Conservation (phyloP, 768 basidiomycete species). For the Trametes cubensis region DNA sequence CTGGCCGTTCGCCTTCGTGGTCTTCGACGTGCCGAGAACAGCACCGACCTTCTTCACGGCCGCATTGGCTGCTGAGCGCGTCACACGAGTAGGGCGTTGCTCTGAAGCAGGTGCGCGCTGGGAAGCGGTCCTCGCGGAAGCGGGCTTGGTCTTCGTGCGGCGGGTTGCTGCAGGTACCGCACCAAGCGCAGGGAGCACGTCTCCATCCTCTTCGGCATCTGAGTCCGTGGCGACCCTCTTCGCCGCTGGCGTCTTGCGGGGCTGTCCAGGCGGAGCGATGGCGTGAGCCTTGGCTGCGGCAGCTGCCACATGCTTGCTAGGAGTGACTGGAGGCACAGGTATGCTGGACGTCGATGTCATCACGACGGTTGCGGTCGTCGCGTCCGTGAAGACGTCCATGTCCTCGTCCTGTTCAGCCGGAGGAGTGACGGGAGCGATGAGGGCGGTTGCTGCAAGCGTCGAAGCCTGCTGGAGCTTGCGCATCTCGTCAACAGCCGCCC, state of each 20-base stretch:
- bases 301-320: slow-evolving; percentile 71
- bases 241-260: slow-evolving; percentile 82
- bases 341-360: slow-evolving; percentile 27
- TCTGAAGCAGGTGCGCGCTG: slow-evolving; percentile 65
- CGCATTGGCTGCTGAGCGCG: slow-evolving; percentile 66
- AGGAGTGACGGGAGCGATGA: slow-evolving; percentile 78
- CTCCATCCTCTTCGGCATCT: slow-evolving; percentile 59
- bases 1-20: slow-evolving; percentile 34
- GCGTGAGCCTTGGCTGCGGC: slow-evolving; percentile 71
- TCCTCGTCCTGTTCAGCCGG: slow-evolving; percentile 78
- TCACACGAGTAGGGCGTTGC: slow-evolving; percentile 72
- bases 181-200: slow-evolving; percentile 66
- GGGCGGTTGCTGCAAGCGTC: slow-evolving; percentile 41
- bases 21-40: slow-evolving; percentile 28
- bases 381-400: slow-evolving; percentile 39
- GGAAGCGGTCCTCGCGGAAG: slow-evolving; percentile 36
- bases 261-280: slow-evolving; percentile 80
- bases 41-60: slow-evolving; percentile 31
- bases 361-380: slow-evolving; percentile 38
- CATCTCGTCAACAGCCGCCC: slow-evolving; percentile 86
- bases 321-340: slow-evolving; percentile 74
- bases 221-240: slow-evolving; percentile 73
- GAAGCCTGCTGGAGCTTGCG: slow-evolving; percentile 50
- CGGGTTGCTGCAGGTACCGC: slow-evolving; percentile 45
- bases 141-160: slow-evolving; percentile 30